Percentiles rank a stretch among this genome's conserved stretches.
These are phyloP conservation scores for Hygrophorus russula DNA, from an alignment of 768 basidiomycete species.

Conservation along the genomic window DNA sequence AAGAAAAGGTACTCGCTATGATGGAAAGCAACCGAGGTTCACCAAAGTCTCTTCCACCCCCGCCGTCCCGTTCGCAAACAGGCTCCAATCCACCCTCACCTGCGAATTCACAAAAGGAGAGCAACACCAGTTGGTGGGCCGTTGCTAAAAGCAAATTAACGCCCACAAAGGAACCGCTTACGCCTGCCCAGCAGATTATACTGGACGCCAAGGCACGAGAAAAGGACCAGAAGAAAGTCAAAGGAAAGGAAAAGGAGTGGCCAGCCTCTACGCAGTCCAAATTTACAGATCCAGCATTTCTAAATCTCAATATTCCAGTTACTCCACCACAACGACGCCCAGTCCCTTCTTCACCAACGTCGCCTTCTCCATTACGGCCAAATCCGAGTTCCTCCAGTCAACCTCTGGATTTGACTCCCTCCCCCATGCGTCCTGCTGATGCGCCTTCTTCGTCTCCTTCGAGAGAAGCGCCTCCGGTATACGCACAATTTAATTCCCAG, in stretches of 20 bases:
- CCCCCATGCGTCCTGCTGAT: slow-evolving; percentile 43
- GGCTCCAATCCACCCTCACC: slow-evolving; percentile 51
- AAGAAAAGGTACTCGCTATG: slow-evolving; percentile 72
- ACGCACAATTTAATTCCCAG: slow-evolving; percentile 62
- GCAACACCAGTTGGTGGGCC: slow-evolving; percentile 52
- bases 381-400: slow-evolving; percentile 25
- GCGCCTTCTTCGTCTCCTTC: slow-evolving; percentile 35
- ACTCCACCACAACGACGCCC: slow-evolving; percentile 34
- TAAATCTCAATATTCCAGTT: slow-evolving; percentile 42
- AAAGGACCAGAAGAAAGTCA: slow-evolving; percentile 43
- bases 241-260: slow-evolving; percentile 52
- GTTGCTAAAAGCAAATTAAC: slow-evolving; percentile 66
- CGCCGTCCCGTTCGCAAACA: slow-evolving; percentile 51
- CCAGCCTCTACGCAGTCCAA: slow-evolving; percentile 41
- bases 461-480: slow-evolving; percentile 55
- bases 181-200: slow-evolving; percentile 77
- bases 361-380: slow-evolving; percentile 53
- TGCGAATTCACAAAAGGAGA: slow-evolving; percentile 53
- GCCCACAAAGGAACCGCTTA: slow-evolving; percentile 68
- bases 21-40: slow-evolving; percentile 29
- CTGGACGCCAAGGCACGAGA: slow-evolving; percentile 60
- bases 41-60: slow-evolving; percentile 33
- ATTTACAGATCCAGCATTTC: slow-evolving; percentile 43
- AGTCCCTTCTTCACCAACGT: slow-evolving; percentile 43
- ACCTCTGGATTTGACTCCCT: slow-evolving; percentile 50